Percentiles rank a stretch among this genome's conserved stretches.
Evolutionary conservation across 2,329 filamentous ascomycete genomes (phyloP).

Genomic region (Zopfia rhizophila): DNA sequence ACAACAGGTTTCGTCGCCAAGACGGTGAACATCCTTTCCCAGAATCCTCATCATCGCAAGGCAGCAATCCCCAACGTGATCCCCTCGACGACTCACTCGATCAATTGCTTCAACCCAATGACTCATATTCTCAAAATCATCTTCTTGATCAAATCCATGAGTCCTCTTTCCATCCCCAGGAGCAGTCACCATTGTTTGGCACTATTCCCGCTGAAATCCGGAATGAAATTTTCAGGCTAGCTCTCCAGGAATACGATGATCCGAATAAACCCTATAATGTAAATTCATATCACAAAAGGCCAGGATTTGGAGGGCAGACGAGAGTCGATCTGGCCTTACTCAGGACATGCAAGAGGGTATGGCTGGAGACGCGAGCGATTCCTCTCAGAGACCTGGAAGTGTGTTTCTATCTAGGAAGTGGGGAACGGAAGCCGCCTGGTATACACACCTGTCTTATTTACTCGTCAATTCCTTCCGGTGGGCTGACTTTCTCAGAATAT

Average conservation of each 20-base stretch:
- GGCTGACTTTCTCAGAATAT: no score
- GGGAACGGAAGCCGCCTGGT: background rate
- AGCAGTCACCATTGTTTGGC: constrained; percentile 31
- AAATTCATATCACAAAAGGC: constrained; percentile 23
- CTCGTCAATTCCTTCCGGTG: no score
- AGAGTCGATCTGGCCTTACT: constrained; percentile 41
- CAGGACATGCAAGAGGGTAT: constrained; percentile 47
- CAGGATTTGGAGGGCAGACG: constrained; percentile 34
- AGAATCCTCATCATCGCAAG: no score
- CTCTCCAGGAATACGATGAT: constrained; percentile 25
- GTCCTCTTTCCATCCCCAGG: constrained; percentile 22
- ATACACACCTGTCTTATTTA: no score
- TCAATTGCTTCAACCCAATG: no score
- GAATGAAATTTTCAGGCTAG: constrained; percentile 33
- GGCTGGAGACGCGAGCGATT: constrained; percentile 42
- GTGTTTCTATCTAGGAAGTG: constrained; percentile 1
- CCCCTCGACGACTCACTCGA: no score
- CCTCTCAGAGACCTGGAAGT: constrained; percentile 27
- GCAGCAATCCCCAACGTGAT: no score
- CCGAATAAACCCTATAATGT: constrained; percentile 15
- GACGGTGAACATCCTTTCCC: no score
- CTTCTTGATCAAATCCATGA: no score
- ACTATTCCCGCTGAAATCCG: constrained; percentile 31
- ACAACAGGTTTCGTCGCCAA: no score
- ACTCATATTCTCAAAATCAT: no score